Percentiles rank a stretch among this genome's conserved stretches.
These are phyloP conservation scores for Sporothrix phasma DNA, from an alignment of 2,329 filamentous ascomycete species.

Conservation along the genomic window DNA sequence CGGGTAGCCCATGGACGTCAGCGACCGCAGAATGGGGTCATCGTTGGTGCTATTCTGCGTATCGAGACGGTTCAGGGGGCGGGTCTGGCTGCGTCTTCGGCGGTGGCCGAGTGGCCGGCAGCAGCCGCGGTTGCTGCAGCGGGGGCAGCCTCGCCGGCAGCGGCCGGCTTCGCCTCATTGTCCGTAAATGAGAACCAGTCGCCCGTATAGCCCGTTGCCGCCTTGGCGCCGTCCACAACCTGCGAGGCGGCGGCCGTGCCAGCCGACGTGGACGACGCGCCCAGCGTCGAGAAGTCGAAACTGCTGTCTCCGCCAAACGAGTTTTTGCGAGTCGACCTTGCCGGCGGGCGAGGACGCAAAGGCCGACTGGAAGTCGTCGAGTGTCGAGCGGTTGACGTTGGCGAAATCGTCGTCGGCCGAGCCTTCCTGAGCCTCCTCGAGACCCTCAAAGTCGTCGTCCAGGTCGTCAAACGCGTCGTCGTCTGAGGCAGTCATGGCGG, in stretches of 20 bases:
- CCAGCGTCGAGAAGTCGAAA: conserved; percentile 47
- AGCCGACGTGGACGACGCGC: conserved; percentile 25
- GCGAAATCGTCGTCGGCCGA: conserved; percentile 71
- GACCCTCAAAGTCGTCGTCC: conserved; percentile 70
- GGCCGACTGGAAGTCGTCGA: conserved; percentile 71
- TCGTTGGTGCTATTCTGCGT: conserved; percentile 71
- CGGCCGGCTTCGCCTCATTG: conserved; percentile 15
- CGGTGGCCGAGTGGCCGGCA: conserved; percentile 16
- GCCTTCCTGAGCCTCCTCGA: conserved; percentile 76
- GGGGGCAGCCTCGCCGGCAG: not conserved
- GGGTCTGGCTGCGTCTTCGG: conserved; percentile 22
- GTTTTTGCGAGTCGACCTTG: conserved; percentile 36
- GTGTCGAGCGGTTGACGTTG: conserved; percentile 57
- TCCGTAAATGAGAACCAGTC: conserved; percentile 52
- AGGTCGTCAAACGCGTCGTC: conserved; percentile 58
- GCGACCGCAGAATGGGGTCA: conserved; percentile 79
- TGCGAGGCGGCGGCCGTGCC: conserved; percentile 20
- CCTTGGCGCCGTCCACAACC: conserved; percentile 29
- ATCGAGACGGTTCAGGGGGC: conserved; percentile 50
- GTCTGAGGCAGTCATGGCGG: conserved; percentile 21
- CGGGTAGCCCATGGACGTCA: conserved; percentile 83
- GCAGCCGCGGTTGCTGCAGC: not conserved
- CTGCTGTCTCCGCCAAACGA: conserved; percentile 44
- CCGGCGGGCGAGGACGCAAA: conserved; percentile 61
- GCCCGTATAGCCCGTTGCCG: conserved; percentile 39